Percentiles rank a stretch among this genome's conserved stretches.
Evolutionary conservation across 1,139 yeast genomes (phyloP).

Genomic region (Lodderomyces jiufengensis): DNA sequence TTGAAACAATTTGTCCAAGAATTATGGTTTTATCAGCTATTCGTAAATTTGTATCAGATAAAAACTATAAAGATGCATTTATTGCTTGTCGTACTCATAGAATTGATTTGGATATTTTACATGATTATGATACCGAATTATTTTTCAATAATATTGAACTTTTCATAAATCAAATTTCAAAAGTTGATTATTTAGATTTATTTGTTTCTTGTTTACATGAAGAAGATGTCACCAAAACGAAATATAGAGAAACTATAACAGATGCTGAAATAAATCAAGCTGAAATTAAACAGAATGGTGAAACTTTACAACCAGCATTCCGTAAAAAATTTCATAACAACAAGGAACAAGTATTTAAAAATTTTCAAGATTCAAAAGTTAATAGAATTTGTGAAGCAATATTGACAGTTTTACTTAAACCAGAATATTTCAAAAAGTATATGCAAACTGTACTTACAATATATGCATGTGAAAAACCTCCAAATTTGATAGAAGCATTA

Average conservation of each 20-base stretch:
- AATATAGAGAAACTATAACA: slow-evolving; percentile 69
- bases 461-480: slow-evolving; percentile 87
- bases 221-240: slow-evolving; percentile 81
- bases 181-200: slow-evolving; percentile 76
- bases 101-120: slow-evolving; percentile 82
- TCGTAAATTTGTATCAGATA: slow-evolving; percentile 58
- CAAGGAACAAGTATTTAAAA: slow-evolving; percentile 27
- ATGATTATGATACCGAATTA: slow-evolving; percentile 76
- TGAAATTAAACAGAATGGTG: slow-evolving; percentile 10
- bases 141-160: slow-evolving; percentile 61
- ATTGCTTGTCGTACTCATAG: slow-evolving; percentile 84
- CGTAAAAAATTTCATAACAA: slow-evolving; percentile 27
- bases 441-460: slow-evolving; percentile 85
- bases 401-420: slow-evolving; percentile 51
- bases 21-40: slow-evolving; percentile 87
- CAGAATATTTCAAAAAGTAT: slow-evolving; percentile 54
- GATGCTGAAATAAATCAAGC: slow-evolving; percentile 18
- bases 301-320: slow-evolving; percentile 13
- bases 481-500: slow-evolving; percentile 76
- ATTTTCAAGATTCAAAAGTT: slow-evolving; percentile 55
- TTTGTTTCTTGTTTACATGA: slow-evolving; percentile 83
- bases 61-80: slow-evolving; percentile 69
- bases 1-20: slow-evolving; percentile 91
- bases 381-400: slow-evolving; percentile 75
- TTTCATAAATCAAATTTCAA: slow-evolving; percentile 70